Evolutionary conservation across 805 yeast genomes (phyloP), one percentile per base, ranked within the genome.

Genomic region (Tetrapisispora taiwanensis): DNA sequence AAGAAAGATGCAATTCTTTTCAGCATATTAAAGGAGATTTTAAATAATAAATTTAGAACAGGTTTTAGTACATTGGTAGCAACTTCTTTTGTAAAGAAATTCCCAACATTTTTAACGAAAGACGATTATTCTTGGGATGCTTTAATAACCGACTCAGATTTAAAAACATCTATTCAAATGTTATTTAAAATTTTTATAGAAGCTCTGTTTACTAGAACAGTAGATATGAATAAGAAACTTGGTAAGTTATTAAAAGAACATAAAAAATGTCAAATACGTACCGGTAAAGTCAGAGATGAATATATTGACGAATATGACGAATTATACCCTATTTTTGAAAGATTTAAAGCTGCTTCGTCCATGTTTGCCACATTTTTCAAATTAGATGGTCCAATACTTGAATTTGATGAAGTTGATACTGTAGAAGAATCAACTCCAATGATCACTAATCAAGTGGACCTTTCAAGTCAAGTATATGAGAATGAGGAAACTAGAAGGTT

Each of bases 401-500:
- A 61, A 6, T 52, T 48, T 3, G 65, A 55, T 1, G 59, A 51
- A 1, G 57, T 52, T 3, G 51, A 56, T 8, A 39, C 51, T 4
- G 54, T 51, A 13, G 59, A 54, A 18, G 58, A 55, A 3, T 44
- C 56, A 1, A 54, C 54, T 13, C 45, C 55, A 9, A 50, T 60
- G 22, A 60, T 60, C 4, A 53, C 61, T 1, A 60, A 55, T 36
- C 53, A 51, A 15, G 42, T 47, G 4, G 14, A 43, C 5, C 51
- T 56, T 9, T 46, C 52, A 18, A 48, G 47, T 32, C 58, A 60
- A 41, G 50, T 73, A 2, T 86, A 94, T 94, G 84, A 76, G 33
- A 78, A 72, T 45, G 76, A 76, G 15, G 81, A 78, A 27, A 78
- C 75, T n/a, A 71, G 73, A 48, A 69, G 67, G 48, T 88, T 86